These are phyloP conservation scores for Dryadomyces sulphureus DNA, from an alignment of 2,329 filamentous ascomycete species.

Conservation along the genomic window DNA sequence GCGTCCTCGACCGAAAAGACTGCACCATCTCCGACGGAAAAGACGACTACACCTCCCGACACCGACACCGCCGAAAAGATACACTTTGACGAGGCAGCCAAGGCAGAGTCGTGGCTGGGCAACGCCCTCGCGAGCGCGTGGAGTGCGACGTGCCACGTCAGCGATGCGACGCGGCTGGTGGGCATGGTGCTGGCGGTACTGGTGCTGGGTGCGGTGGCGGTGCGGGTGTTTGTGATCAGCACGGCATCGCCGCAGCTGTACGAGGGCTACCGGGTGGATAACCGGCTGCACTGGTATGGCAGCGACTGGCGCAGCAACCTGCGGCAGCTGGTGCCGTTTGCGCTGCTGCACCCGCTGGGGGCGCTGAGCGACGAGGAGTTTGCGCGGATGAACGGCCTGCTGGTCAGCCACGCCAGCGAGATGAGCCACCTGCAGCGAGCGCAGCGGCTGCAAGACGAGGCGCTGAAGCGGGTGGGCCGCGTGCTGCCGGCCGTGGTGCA, in stretches of 20 bases:
- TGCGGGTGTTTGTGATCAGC: slow-evolving; percentile 10
- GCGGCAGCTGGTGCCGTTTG: slow-evolving; percentile 12
- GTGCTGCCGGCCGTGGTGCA: slow-evolving; percentile 42
- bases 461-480: slow-evolving; percentile 27
- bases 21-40: too few relatives aligned
- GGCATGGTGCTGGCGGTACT: slow-evolving; percentile 8
- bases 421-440: slow-evolving; percentile 17
- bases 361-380: slow-evolving; percentile 13
- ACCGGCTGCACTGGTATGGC: slow-evolving; percentile 13
- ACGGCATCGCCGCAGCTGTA: slow-evolving; percentile 10
- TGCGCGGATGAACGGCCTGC: slow-evolving; percentile 12
- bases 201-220: slow-evolving; percentile 5
- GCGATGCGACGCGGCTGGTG: slow-evolving; percentile 1
- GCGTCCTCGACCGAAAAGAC: too few relatives aligned
- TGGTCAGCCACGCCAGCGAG: slow-evolving; percentile 11
- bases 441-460: slow-evolving; percentile 20
- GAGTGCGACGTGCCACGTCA: not conserved
- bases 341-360: slow-evolving; percentile 10
- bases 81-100: too few relatives aligned
- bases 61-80: too few relatives aligned
- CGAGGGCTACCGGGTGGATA: slow-evolving; percentile 11
- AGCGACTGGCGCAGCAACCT: slow-evolving; percentile 13
- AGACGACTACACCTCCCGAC: too few relatives aligned
- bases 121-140: not conserved
- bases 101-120: not conserved